phyloP scores from a whole-genome alignment of 2,329 filamentous ascomycete species.

The Leptographium procerum region DNA sequence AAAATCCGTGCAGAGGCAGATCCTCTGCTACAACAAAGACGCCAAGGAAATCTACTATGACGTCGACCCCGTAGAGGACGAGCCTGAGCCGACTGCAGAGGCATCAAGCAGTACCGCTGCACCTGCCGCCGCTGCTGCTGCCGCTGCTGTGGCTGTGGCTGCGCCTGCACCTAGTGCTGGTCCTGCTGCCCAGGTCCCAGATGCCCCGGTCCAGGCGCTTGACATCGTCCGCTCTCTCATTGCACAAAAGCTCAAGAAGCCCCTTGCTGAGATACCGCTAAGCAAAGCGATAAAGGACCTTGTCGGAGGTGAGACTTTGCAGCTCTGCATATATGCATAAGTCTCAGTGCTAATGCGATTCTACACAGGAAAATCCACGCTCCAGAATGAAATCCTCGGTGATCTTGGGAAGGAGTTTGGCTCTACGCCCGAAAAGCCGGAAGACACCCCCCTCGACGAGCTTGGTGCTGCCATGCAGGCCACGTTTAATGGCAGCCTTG shows the following conservation, averaged over 20 bases:
- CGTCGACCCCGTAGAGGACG: slow-evolving; percentile 87
- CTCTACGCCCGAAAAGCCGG: slow-evolving; percentile 93
- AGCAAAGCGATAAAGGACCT: slow-evolving; percentile 98
- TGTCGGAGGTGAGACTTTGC: slow-evolving; percentile 64
- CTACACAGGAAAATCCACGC: slow-evolving; percentile 76
- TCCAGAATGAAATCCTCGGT: slow-evolving; percentile 97
- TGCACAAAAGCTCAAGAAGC: slow-evolving; percentile 97
- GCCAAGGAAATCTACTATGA: slow-evolving; percentile 99
- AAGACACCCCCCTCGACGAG: slow-evolving; percentile 94
- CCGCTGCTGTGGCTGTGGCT: slow-evolving; percentile 40
- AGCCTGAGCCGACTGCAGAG: slow-evolving; percentile 47
- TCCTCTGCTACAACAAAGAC: slow-evolving; percentile 99
- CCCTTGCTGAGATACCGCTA: slow-evolving; percentile 74
- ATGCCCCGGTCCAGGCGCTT: slow-evolving; percentile 76
- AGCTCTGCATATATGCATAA: slow-evolving; percentile 1
- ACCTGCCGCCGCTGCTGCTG: slow-evolving; percentile 43
- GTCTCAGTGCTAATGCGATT: not conserved
- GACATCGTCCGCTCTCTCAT: slow-evolving; percentile 84
- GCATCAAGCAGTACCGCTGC: slow-evolving; percentile 34
- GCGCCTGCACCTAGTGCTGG: slow-evolving; percentile 62
- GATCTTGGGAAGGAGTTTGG: slow-evolving; percentile 98
- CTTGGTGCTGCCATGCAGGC: slow-evolving; percentile 90
- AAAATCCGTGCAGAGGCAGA: slow-evolving; percentile 90
- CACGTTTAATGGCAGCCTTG: slow-evolving; percentile 97
- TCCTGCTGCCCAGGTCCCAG: slow-evolving; percentile 75